Percentiles rank a stretch among this genome's conserved stretches.
These are phyloP conservation scores for Lodderomyces parapsilosis DNA, from an alignment of 1,139 yeast genomes.

Conservation along the genomic window DNA sequence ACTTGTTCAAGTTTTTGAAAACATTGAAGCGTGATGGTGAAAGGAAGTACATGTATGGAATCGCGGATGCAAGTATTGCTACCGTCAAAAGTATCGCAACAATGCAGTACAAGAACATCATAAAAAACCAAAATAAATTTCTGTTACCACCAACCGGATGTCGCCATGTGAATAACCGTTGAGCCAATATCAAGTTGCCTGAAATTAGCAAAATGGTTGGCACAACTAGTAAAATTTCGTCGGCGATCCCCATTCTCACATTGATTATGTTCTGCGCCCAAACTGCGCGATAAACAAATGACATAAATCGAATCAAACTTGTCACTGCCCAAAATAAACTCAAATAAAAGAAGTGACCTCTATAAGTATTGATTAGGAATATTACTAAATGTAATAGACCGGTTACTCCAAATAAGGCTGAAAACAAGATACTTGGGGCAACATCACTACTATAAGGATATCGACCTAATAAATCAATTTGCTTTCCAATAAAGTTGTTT, in stretches of 20 bases:
- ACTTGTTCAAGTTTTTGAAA: constrained; percentile 7
- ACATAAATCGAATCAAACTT: constrained; percentile 26
- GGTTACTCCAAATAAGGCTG: constrained; percentile 27
- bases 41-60: constrained; percentile 35
- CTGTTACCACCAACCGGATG: constrained; percentile 48
- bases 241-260: constrained; percentile 29
- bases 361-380: constrained; percentile 27
- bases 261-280: constrained; percentile 29
- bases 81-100: constrained; percentile 30
- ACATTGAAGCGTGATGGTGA: constrained; percentile 13
- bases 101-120: constrained; percentile 30
- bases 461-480: constrained; percentile 32
- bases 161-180: constrained; percentile 46
- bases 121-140: constrained; percentile 32
- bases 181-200: constrained; percentile 40
- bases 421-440: constrained; percentile 32
- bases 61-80: constrained; percentile 33
- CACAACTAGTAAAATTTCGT: constrained; percentile 34
- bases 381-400: constrained; percentile 25
- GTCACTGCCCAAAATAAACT: constrained; percentile 31
- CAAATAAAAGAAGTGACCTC: constrained; percentile 37
- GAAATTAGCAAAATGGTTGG: constrained; percentile 35
- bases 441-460: constrained; percentile 30
- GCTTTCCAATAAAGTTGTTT: constrained; percentile 21
- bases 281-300: constrained; percentile 28